phyloP scores from a whole-genome alignment of 2,329 filamentous ascomycete genomes.

The Sclerotinia spermophila region DNA sequence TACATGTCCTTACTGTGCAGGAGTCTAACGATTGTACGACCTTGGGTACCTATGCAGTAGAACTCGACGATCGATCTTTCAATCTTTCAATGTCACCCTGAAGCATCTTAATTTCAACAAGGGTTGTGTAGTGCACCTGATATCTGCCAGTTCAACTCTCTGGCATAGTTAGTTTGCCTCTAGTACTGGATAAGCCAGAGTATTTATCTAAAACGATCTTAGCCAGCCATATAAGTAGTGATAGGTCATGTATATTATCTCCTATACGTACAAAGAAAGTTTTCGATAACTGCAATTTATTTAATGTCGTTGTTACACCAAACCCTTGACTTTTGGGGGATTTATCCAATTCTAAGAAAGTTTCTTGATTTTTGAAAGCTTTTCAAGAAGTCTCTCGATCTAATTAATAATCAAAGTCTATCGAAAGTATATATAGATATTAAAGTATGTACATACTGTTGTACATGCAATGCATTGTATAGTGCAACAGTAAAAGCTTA shows the following conservation, averaged over 20 bases:
- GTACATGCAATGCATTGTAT: background rate
- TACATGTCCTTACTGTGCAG: background rate
- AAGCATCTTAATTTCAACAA: background rate
- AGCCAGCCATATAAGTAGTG: background rate
- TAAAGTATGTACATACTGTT: too few species aligned
- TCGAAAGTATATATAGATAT: background rate
- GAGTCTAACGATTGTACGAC: background rate
- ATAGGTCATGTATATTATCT: background rate
- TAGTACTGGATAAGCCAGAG: background rate
- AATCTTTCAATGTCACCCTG: background rate
- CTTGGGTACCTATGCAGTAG: background rate
- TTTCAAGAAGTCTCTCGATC: background rate
- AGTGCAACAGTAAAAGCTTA: background rate
- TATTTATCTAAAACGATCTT: background rate
- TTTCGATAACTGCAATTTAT: background rate
- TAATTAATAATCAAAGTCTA: background rate
- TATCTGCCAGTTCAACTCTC: background rate
- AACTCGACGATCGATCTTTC: background rate
- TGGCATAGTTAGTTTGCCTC: fast-evolving
- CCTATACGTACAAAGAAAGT: fast-evolving
- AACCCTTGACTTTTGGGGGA: background rate
- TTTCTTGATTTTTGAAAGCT: background rate
- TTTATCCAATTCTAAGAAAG: background rate
- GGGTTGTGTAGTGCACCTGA: background rate
- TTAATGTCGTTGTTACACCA: background rate